Conservation (phyloP, 768 basidiomycete genomes). For the Boletus barrowsii region DNA sequence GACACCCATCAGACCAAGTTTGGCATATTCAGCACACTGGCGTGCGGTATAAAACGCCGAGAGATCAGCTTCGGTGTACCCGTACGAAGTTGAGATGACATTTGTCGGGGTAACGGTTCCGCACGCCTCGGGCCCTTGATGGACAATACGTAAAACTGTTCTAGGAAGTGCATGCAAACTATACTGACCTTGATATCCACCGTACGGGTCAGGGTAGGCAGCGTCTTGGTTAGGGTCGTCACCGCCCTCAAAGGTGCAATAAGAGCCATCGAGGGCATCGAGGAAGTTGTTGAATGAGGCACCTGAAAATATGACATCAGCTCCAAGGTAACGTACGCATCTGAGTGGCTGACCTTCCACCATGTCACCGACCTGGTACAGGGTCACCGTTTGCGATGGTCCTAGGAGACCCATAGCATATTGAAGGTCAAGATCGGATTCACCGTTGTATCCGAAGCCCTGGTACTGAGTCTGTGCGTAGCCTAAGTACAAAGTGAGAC, state of each 20-base stretch:
- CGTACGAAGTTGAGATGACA: conserved; percentile 43
- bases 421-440: conserved; percentile 32
- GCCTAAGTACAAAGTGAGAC: conserved; percentile 16
- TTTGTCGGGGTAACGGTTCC: conserved; percentile 34
- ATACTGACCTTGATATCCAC: conserved; percentile 22
- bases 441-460: conserved; percentile 9
- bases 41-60: conserved; percentile 36
- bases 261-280: conserved; percentile 34
- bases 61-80: conserved; percentile 35
- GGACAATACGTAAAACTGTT: background rate
- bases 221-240: conserved; percentile 30
- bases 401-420: conserved; percentile 11
- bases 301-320: conserved; percentile 7
- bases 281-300: conserved; percentile 36
- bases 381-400: conserved; percentile 25
- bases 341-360: too few species aligned
- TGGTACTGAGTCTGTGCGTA: conserved; percentile 27
- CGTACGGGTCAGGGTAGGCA: conserved; percentile 25
- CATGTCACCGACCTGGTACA: conserved; percentile 33
- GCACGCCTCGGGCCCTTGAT: conserved; percentile 34
- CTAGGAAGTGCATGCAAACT: background rate
- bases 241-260: conserved; percentile 35
- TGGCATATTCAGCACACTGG: conserved; percentile 46
- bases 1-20: conserved; percentile 41
- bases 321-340: too few species aligned